phyloP scores from a whole-genome alignment of 139 green algal genomes.

The Haematococcus sp. region DNA sequence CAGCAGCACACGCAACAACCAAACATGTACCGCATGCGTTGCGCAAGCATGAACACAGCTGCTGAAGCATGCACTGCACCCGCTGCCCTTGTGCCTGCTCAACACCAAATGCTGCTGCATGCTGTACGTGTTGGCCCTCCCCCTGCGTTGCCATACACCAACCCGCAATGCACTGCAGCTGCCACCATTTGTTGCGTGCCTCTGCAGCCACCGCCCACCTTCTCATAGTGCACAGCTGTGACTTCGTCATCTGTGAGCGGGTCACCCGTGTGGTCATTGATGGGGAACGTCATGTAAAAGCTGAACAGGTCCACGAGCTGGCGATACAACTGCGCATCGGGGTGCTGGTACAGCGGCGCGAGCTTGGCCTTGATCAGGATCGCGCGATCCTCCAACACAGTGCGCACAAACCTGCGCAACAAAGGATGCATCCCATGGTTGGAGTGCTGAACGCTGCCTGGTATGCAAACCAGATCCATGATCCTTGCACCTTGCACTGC shows the following conservation, averaged over 20 bases:
- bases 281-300: slow-evolving; percentile 90
- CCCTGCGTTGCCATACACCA: not conserved
- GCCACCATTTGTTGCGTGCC: not conserved
- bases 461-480: not conserved
- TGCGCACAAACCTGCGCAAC: slow-evolving; percentile 68
- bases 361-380: slow-evolving; percentile 76
- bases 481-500: not conserved
- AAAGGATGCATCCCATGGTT: not conserved
- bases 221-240: slow-evolving; percentile 68
- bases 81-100: too few relatives aligned
- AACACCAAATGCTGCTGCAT: too few relatives aligned
- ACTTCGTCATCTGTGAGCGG: slow-evolving; percentile 85
- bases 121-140: too few relatives aligned
- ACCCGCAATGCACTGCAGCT: not conserved
- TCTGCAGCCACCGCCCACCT: slow-evolving; percentile 28
- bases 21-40: too few relatives aligned
- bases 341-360: slow-evolving; percentile 6
- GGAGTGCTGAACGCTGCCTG: too few relatives aligned
- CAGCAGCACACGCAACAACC: not conserved
- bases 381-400: slow-evolving; percentile 77
- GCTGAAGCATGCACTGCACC: too few relatives aligned
- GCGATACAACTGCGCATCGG: slow-evolving; percentile 51
- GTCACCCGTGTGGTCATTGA: slow-evolving; percentile 92
- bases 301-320: slow-evolving; percentile 87
- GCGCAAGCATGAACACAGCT: too few relatives aligned